Conservation (phyloP, 768 basidiomycete species). For the Antrodiella citrinella region DNA sequence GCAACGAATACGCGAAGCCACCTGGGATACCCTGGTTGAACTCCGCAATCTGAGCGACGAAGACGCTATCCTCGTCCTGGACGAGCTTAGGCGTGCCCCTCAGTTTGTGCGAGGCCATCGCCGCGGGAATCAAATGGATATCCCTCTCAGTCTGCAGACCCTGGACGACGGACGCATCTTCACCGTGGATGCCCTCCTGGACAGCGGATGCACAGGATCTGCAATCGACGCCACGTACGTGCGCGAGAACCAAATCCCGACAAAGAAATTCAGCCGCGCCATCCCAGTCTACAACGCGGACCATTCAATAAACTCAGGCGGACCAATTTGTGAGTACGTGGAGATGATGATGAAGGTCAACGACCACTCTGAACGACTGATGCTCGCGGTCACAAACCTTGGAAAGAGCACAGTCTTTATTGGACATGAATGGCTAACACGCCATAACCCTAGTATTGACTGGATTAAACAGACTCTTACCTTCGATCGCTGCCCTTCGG, state of each 20-base stretch:
- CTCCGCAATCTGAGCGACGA: neutral
- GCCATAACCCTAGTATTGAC: conserved; percentile 1
- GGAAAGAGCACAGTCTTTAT: conserved; percentile 3
- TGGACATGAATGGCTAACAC: conserved; percentile 2
- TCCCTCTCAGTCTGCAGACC: neutral
- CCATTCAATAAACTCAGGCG: neutral
- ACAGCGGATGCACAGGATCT: neutral
- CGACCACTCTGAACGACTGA: neutral
- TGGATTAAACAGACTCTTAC: neutral
- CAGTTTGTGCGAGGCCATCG: neutral
- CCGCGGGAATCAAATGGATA: neutral
- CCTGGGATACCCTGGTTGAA: neutral
- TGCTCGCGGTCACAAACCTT: neutral
- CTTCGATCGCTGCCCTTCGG: neutral
- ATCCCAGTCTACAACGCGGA: conserved; percentile 3
- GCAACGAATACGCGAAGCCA: neutral
- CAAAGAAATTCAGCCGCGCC: neutral
- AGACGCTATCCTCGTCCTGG: neutral
- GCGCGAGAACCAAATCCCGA: neutral
- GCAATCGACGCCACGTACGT: neutral
- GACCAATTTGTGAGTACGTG: neutral
- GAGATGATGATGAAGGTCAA: neutral
- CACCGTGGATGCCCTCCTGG: neutral
- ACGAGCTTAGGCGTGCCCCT: neutral
- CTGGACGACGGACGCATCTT: neutral